Base-by-base conservation (phyloP, 2,329 filamentous ascomycete species). In the Fusarium palustre region DNA sequence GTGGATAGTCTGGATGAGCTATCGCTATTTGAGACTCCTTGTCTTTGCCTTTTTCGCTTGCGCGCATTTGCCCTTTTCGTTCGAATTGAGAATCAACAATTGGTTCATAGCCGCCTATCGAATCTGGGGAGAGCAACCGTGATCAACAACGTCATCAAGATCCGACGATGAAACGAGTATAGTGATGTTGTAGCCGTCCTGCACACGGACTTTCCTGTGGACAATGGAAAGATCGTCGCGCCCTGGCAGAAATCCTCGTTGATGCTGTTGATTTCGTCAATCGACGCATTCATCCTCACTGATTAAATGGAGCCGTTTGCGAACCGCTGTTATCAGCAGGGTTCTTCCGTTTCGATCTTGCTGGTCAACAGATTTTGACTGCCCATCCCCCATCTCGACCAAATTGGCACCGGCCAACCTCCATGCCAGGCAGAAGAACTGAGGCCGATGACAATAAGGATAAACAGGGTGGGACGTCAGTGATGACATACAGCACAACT, bases 131-230 rank as follows among this genome's bases (percentile, higher is more conserved):
- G 59, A 65, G 64, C 59, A 57, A 63, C 59, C 47, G 60, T 66
- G 64, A 70, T 64, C 62, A 68, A 57, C 54, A 74, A 68, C 68
- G 67, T 61, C 69, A 68, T 70, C 60, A 57, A 63, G 61, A 53
- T 68, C 52, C 58, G 36, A 55, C 42, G 68, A 69, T 74, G 68
- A 73, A 74, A 74, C 48, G 68, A 73, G 72, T 33, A 72, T 74
- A 73, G 72, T 65, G 64, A 72, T 58, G 72, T 73, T 58, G 70
- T 72, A 72, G 68, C 72, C 71, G 64, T 71, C 59, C 57, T 59
- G 61, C 64, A 71, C 72, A 74, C 72, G 66, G 71, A 69, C 72
- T 70, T 55, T 70, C 48, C 63, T 68, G 72, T 63, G 68, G 65
- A 70, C 71, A 71, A 74, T 69, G 62, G 47, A 58, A 59, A 73